These are phyloP conservation scores for Chrysoporthe austroafricana DNA, from an alignment of 2,329 filamentous ascomycete genomes.

Conservation along the genomic window DNA sequence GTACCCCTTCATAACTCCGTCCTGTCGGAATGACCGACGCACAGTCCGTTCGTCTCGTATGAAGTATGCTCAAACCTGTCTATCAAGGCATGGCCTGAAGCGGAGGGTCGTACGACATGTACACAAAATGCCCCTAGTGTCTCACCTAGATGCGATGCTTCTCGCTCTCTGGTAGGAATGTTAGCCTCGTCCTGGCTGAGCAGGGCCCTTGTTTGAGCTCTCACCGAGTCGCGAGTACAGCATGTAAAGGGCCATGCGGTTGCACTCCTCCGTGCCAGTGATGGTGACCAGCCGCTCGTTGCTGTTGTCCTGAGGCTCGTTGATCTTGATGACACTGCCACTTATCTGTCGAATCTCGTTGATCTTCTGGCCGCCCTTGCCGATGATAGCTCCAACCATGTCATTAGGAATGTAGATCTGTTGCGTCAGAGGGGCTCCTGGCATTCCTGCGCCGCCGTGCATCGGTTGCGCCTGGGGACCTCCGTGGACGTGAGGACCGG, in stretches of 20 bases:
- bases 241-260: conserved; percentile 99
- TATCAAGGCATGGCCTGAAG: conserved; percentile 5
- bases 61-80: conserved; percentile 26
- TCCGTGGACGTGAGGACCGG: conserved; percentile 60
- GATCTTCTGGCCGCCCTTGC: conserved; percentile 98
- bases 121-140: neutral
- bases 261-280: conserved; percentile 96
- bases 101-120: neutral
- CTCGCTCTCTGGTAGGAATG: conserved; percentile 64
- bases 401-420: conserved; percentile 99
- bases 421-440: conserved; percentile 87
- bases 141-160: conserved; percentile 68
- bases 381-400: conserved; percentile 99
- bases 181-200: conserved; percentile 24
- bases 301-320: conserved; percentile 98
- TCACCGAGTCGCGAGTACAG: conserved; percentile 94
- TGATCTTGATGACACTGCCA: conserved; percentile 99
- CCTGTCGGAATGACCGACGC: conserved; percentile 20
- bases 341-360: conserved; percentile 97
- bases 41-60: conserved; percentile 18
- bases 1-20: conserved; percentile 24
- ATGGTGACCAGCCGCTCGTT: conserved; percentile 98
- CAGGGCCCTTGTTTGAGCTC: conserved; percentile 35
- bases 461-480: conserved; percentile 77
- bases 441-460: conserved; percentile 61